Base-by-base conservation (phyloP, 768 basidiomycete genomes). In the Boletus barrowsii region DNA sequence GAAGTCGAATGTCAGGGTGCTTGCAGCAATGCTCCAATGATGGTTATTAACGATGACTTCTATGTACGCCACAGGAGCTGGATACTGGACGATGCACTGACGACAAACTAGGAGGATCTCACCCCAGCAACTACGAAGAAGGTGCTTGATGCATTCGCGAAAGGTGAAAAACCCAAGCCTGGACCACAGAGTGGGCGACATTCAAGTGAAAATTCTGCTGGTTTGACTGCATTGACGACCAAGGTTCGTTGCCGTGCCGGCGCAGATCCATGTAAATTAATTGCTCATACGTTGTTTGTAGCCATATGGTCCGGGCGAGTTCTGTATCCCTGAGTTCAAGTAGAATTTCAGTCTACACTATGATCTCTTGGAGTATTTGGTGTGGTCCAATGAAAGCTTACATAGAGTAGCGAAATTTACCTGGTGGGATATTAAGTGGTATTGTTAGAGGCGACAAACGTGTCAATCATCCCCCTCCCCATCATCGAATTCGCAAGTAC, bases 1-100 rank as follows among this genome's bases (percentile, higher is more conserved):
- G 97, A 99, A 73, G 97, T 98, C 29, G 97, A 99, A 75, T 99
- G 97, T 73, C 87, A 98, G 66, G 97, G 97, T 53, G 96, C 97
- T 50, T 99, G 97, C 76, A 92, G 89, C 64, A 99, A 98, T 74
- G 97, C 93, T 26, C 93, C 91, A 42, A 98, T 98, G 97, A 78
- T 99, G 72, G 93, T 87, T 56, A 80, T 99, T 64, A 88, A 88
- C 26, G 97, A 99, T 67, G 93, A 98, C 71, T 99, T 94, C 76
- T 99, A 97, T 70, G 93, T 93, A 66, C 57, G 88, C 67, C 33
- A 15, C 63, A 42, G 8, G 18, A 32, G 42, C 45, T 30, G 53
- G 40, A 24, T 40, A 17, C 17, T 22, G 2, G 54, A 47, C 33
- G 17, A 24, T 39, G 40, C 29, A 40, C 54, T 67, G 32, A 69